Conservation (phyloP, 148 eudicot species). For the Dianthus caryophyllus region DNA sequence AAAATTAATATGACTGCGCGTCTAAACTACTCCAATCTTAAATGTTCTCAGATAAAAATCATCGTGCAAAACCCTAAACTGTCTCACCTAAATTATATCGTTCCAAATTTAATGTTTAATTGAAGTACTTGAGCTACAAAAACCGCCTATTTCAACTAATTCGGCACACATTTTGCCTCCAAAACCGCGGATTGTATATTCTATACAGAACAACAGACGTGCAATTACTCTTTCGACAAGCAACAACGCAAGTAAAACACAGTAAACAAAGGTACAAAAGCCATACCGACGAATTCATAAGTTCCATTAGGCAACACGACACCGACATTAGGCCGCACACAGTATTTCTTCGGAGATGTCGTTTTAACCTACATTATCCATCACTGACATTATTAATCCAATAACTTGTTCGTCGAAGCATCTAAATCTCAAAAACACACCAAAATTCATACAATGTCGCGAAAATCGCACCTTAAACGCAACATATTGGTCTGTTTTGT, state of each 20-base stretch:
- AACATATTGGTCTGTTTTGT: slow-evolving; percentile 59
- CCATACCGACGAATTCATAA: slow-evolving; percentile 70
- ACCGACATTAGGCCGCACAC: slow-evolving; percentile 81
- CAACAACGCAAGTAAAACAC: not conserved
- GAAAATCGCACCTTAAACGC: slow-evolving; percentile 72
- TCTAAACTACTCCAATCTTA: too few species aligned
- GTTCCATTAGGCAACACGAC: slow-evolving; percentile 56
- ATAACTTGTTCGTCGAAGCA: slow-evolving; percentile 2
- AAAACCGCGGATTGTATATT: slow-evolving; percentile 2
- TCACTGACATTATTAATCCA: slow-evolving; percentile 10
- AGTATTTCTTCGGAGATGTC: slow-evolving; percentile 88
- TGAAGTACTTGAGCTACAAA: not conserved
- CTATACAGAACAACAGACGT: not conserved
- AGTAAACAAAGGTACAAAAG: not conserved
- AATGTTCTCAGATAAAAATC: not conserved
- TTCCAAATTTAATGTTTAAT: not conserved
- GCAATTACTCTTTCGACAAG: not conserved
- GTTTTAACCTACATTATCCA: slow-evolving; percentile 67
- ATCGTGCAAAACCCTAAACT: not conserved
- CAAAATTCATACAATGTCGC: not conserved
- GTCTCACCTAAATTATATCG: not conserved
- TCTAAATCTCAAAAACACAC: not conserved
- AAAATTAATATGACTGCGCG: not conserved
- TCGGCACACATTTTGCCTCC: too few species aligned
- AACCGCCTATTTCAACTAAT: not conserved